These are phyloP conservation scores for Iberis amara DNA, from an alignment of 441 rosid species.

Conservation along the genomic window DNA sequence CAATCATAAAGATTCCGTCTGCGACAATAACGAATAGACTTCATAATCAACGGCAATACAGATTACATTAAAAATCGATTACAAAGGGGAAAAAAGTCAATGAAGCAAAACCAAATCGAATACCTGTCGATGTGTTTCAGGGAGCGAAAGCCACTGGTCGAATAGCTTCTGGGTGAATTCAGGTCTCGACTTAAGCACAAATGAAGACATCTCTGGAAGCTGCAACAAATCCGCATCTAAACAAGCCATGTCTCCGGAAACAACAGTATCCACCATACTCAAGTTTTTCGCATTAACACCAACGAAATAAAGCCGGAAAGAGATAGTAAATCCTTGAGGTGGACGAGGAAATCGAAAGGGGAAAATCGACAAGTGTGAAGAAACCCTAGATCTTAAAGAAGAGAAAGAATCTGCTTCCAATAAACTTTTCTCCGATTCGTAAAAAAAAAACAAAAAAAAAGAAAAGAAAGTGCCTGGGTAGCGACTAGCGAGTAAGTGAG, in stretches of 20 bases:
- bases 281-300: not conserved
- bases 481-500: slow-evolving; percentile 27
- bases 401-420: slow-evolving; percentile 12
- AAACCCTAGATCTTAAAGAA: slow-evolving; percentile 47
- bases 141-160: slow-evolving; percentile 86
- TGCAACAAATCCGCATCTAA: slow-evolving; percentile 76
- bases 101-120: slow-evolving; percentile 19
- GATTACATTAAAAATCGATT: too few species aligned
- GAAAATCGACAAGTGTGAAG: not conserved
- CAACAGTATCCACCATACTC: slow-evolving; percentile 11
- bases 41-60: too few species aligned
- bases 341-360: slow-evolving; percentile 11
- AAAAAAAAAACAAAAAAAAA: not conserved
- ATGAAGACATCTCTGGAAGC: slow-evolving; percentile 66
- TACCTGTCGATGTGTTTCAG: slow-evolving; percentile 78
- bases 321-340: slow-evolving; percentile 4
- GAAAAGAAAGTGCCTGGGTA: not conserved
- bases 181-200: slow-evolving; percentile 59
- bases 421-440: not conserved
- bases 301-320: not conserved
- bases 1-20: too few species aligned
- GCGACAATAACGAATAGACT: too few species aligned
- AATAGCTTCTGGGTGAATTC: slow-evolving; percentile 68
- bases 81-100: too few species aligned
- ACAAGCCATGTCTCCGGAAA: slow-evolving; percentile 47